Evolutionary conservation across 2,329 filamentous ascomycete genomes (phyloP).

Genomic region (Xylaria sp.): DNA sequence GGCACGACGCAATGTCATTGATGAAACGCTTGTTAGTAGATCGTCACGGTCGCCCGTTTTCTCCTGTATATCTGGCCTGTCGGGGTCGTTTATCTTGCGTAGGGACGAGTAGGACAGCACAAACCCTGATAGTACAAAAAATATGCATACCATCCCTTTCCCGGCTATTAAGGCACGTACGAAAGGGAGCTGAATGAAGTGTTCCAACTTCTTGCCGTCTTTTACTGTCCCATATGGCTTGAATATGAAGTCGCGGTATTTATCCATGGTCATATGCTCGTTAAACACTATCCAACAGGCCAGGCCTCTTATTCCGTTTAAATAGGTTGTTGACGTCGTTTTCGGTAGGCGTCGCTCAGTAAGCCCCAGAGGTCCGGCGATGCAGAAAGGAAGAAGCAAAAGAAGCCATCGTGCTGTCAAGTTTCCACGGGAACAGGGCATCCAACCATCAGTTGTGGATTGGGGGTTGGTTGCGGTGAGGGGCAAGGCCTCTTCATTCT

Average conservation of each 20-base stretch:
- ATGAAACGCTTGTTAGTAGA: slow-evolving; percentile 31
- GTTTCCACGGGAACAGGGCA: slow-evolving; percentile 13
- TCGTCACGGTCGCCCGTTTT: slow-evolving; percentile 29
- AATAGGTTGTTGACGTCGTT: slow-evolving; percentile 34
- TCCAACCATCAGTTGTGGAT: slow-evolving; percentile 24
- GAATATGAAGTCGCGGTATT: slow-evolving; percentile 32
- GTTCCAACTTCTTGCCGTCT: slow-evolving; percentile 30
- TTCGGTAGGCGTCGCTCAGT: slow-evolving; percentile 32
- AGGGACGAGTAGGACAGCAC: slow-evolving; percentile 34
- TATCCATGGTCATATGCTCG: slow-evolving; percentile 34
- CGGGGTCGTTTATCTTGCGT: slow-evolving; percentile 32
- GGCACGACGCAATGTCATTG: slow-evolving; percentile 33
- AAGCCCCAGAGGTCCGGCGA: slow-evolving; percentile 29
- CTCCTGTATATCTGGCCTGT: slow-evolving; percentile 25
- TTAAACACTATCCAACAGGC: slow-evolving; percentile 35
- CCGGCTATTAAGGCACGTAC: slow-evolving; percentile 29
- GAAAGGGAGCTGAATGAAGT: slow-evolving; percentile 34
- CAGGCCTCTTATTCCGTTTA: slow-evolving; percentile 34
- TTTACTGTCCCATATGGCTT: slow-evolving; percentile 30
- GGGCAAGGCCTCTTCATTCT: slow-evolving; percentile 30
- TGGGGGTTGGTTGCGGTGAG: slow-evolving; percentile 18
- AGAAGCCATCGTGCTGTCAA: slow-evolving; percentile 27
- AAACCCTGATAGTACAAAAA: slow-evolving; percentile 34
- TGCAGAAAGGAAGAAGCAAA: slow-evolving; percentile 32
- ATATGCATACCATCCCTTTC: slow-evolving; percentile 35